Base-by-base conservation (phyloP, 306 rosid genomes). In the Ochetophila trinervis region DNA sequence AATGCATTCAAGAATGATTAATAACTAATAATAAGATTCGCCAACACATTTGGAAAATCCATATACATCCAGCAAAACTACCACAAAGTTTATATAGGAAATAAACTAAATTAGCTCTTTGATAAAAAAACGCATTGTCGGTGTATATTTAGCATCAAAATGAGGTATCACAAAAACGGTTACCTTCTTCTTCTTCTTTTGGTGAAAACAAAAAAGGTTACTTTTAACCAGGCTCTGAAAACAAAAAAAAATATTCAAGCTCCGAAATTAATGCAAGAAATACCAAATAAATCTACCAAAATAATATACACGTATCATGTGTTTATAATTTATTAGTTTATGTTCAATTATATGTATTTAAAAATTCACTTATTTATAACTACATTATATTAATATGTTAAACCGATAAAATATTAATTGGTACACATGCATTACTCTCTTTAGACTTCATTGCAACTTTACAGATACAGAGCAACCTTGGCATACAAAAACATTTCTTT, bases 381-480 rank as follows among this genome's bases (percentile, higher is more conserved):
- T n/a, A n/a, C n/a, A n/a, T n/a, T n/a, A n/a, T n/a, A n/a, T n/a
- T n/a, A n/a, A n/a, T n/a, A n/a, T n/a, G n/a, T n/a, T n/a, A n/a
- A n/a, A n/a, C n/a, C n/a, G n/a, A n/a, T n/a, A n/a, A n/a, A n/a
- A n/a, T n/a, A n/a, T n/a, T n/a, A n/a, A n/a, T n/a, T n/a, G n/a
- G n/a, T n/a, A n/a, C n/a, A n/a, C n/a, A n/a, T n/a, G n/a, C n/a
- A n/a, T n/a, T n/a, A n/a, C n/a, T n/a, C n/a, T 27, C 10, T 45
- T 62, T 15, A 20, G 20, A 40, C 40, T 47, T 53, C 11, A 10
- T 18, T 59, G 3, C 42, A 57, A 19, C 67, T 47, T 63, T 45
- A 63, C 42, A 63, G 40, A 63, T 63, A 13, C 9, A 47, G 55
- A 59, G 47, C 63, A 35, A 59, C 21, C 45, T 34, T 14, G 35